Evolutionary conservation across 306 rosid species (phyloP), one percentile per base, ranked within the genome.

Genomic region (Glycyrrhiza uralensis): DNA sequence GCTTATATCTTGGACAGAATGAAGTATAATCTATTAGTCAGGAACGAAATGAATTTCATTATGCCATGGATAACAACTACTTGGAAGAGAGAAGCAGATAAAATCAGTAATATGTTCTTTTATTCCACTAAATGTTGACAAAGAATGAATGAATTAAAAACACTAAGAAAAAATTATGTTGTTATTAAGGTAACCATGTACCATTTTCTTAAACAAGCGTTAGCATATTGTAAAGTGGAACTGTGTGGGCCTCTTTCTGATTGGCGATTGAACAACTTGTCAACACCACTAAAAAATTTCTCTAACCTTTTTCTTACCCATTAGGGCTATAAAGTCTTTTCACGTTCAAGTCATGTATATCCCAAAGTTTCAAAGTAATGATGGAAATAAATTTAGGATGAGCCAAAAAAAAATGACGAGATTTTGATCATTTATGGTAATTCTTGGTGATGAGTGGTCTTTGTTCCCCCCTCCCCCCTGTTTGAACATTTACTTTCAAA

Each of bases 241-340:
- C 49, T 65, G 22, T 50, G 46, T 59, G 67, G 74, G 70, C 66
- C 73, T 70, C 76, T 66, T 45, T 42, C 50, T 71, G 47, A 75
- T 71, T 75, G 80, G 65, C 49, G 23, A 36, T 46, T 33, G 64
- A 77, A 49, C 74, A 71, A 64, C 59, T 78, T 78, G 77, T 76
- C 73, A 71, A 76, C 74, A 71, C 80, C 82, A 80, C 74, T 76
- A 51, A 63, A 61, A 30, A 24, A 49, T 32, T 56, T 70, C n/a
- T 67, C 45, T 9, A 30, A 32, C 29, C 28, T 63, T 78, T 85
- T 26, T 35, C 76, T 38, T 71, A 45, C 55, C 63, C 62, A 49
- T 39, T 47, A 35, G 70, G 60, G 72, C 74, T 57, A 35, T 64
- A 12, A 55, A 33, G 80, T 74, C 78, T 50, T 67, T 69, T 80